These are phyloP conservation scores for Boletellus deceptivus DNA, from an alignment of 1,284 basidiomycete genomes.

Conservation along the genomic window DNA sequence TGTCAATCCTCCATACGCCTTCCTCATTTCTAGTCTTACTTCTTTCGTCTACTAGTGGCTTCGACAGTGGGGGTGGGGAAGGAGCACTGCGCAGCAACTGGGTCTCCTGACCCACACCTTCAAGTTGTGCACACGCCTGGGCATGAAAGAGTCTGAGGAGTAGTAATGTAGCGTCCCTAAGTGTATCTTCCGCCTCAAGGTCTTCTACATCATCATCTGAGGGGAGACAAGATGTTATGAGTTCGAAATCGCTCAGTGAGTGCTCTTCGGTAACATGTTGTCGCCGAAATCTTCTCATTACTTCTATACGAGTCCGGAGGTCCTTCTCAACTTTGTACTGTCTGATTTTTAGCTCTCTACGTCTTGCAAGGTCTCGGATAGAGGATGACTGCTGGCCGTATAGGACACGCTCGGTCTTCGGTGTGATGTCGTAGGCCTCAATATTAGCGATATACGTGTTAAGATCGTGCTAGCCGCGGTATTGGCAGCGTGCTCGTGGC, in stretches of 20 bases:
- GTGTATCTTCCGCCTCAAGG: slow-evolving; percentile 57
- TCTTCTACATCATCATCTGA: slow-evolving; percentile 53
- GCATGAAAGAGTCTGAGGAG: slow-evolving; percentile 74
- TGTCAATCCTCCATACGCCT: slow-evolving; percentile 78
- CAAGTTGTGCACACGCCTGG: slow-evolving; percentile 66
- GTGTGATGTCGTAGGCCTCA: slow-evolving; percentile 69
- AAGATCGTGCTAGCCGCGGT: slow-evolving; percentile 50
- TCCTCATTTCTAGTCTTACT: slow-evolving; percentile 44
- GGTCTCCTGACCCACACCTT: slow-evolving; percentile 72
- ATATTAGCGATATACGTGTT: slow-evolving; percentile 56
- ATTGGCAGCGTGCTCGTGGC: slow-evolving; percentile 22
- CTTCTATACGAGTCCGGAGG: slow-evolving; percentile 63
- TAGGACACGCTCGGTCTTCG: slow-evolving; percentile 57
- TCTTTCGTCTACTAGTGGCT: slow-evolving; percentile 37
- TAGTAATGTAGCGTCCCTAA: slow-evolving; percentile 66
- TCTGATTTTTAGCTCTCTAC: slow-evolving; percentile 83
- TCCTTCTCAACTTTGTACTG: slow-evolving; percentile 87
- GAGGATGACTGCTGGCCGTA: slow-evolving; percentile 47
- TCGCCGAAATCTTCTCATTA: slow-evolving; percentile 51
- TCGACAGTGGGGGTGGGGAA: slow-evolving; percentile 38
- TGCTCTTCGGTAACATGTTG: slow-evolving; percentile 37
- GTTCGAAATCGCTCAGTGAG: slow-evolving; percentile 51
- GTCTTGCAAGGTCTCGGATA: slow-evolving; percentile 61
- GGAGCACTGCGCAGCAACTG: slow-evolving; percentile 64
- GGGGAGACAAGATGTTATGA: slow-evolving; percentile 55